Percentiles rank a stretch among this genome's conserved stretches.
Evolutionary conservation across 129 eudicot genomes (phyloP).

Genomic region (Glebionis coronaria): DNA sequence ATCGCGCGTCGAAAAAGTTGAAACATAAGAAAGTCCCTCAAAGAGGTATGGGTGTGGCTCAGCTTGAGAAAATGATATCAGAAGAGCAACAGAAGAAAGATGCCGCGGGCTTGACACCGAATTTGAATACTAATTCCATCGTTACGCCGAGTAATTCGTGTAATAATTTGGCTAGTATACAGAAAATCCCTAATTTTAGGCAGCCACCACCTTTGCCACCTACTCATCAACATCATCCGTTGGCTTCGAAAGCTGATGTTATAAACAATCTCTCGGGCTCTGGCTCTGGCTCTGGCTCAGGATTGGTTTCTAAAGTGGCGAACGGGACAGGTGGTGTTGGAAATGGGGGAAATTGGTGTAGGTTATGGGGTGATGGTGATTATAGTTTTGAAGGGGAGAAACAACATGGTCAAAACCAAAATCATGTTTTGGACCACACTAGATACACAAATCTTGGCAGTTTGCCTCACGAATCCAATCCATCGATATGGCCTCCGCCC

Average conservation of each 20-base stretch:
- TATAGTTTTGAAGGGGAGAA: conserved; percentile 45
- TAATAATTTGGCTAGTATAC: conserved; percentile 35
- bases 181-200: conserved; percentile 38
- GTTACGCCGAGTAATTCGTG: conserved; percentile 27
- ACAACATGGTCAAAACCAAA: conserved; percentile 33
- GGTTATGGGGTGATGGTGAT: conserved; percentile 48
- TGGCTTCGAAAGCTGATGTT: conserved; percentile 30
- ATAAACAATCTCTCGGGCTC: conserved; percentile 22
- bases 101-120: conserved; percentile 30
- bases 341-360: conserved; percentile 40
- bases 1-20: conserved; percentile 50
- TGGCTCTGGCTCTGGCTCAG: conserved; percentile 24
- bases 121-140: conserved; percentile 35
- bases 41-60: conserved; percentile 96
- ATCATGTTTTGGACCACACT: conserved; percentile 36
- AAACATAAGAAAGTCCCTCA: conserved; percentile 86
- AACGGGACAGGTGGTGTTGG: conserved; percentile 18
- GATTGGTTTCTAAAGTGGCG: conserved; percentile 20
- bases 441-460: conserved; percentile 36
- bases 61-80: conserved; percentile 74
- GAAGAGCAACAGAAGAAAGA: conserved; percentile 71
- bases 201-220: conserved; percentile 41
- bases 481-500: conserved; percentile 29
- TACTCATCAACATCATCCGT: conserved; percentile 36
- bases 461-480: conserved; percentile 45